Base-by-base conservation (phyloP, 2,329 filamentous ascomycete species). In the Penicillium nordicum region DNA sequence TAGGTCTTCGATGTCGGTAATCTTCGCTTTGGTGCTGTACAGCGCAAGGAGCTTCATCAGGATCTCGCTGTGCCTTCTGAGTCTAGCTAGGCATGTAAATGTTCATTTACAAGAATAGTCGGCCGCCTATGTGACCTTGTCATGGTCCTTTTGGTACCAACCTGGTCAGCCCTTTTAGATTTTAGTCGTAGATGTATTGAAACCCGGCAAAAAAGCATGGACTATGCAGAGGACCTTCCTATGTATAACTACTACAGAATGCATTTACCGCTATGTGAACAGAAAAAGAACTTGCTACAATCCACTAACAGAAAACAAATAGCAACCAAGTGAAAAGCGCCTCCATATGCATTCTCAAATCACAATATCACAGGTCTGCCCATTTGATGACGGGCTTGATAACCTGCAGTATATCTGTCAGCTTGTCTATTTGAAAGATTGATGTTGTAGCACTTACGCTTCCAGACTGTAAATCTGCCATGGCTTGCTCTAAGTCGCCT, bases 1-100 rank as follows among this genome's bases (percentile, higher is more conserved):
- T 57, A 83, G 81, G 79, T 88, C 56, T 88, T 87, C 69, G 85
- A 88, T 66, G 80, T 83, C 54, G 84, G 84, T 50, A 82, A 84
- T 60, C 78, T 72, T 65, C 82, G 80, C 30, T 84, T 88, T 58
- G 85, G 85, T 30, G 77, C 77, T 40, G 82, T 87, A 44, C 82
- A 85, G 63, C 80, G 83, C 64, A 76, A 78, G 34, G 73, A 81
- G 63, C 65, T 69, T 23, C 64, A 64, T 14, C 61, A 67, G 53
- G 67, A 68, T 34, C 52, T 66, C 23, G 57, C 61, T 11, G 5
- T 49, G 18, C 57, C 61, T 44, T 45, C 59, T 41, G 23, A 57
- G 38, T 60, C 55, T 5, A 32, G 29, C 10, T 50, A 50, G 32
- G 1, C 16, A 21, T 37, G 3, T 42, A 11, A 6, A 30, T 16